Evolutionary conservation across 1,139 yeast species (phyloP).

Genomic region (Lodderomyces beijingensis): DNA sequence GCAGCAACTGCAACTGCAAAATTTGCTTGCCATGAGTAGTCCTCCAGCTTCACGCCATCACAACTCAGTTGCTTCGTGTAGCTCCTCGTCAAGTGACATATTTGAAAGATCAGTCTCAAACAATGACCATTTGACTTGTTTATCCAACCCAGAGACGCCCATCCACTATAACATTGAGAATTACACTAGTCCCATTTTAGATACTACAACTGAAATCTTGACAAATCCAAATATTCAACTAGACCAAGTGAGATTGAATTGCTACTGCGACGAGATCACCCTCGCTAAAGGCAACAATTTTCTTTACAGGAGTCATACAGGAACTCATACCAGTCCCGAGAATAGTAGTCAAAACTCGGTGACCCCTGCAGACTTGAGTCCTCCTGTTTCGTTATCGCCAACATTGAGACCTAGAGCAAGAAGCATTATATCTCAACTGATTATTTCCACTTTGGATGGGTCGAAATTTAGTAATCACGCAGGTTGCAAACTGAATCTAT

Average conservation of each 20-base stretch:
- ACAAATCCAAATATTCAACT: slow-evolving; percentile 24
- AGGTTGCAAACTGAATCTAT: slow-evolving; percentile 1
- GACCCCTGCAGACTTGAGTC: slow-evolving; percentile 2
- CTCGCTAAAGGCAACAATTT: background rate
- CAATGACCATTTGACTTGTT: slow-evolving; percentile 2
- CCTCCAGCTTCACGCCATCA: slow-evolving; percentile 4
- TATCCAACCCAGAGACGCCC: slow-evolving; percentile 16
- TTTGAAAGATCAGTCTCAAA: slow-evolving; percentile 13
- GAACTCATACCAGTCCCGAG: background rate
- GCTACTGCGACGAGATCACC: slow-evolving; percentile 16
- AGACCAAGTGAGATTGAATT: slow-evolving; percentile 25
- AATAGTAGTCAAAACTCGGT: background rate
- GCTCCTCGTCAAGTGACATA: slow-evolving; percentile 11
- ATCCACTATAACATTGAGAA: slow-evolving; percentile 27
- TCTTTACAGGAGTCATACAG: too few relatives aligned
- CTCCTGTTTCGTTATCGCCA: slow-evolving; percentile 1
- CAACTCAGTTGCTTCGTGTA: slow-evolving; percentile 8
- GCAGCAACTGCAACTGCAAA: background rate
- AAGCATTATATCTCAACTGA: slow-evolving; percentile 22
- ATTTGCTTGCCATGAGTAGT: background rate
- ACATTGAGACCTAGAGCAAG: slow-evolving; percentile 18
- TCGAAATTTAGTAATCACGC: slow-evolving; percentile 4
- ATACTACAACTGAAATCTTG: slow-evolving; percentile 28
- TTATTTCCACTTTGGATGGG: slow-evolving; percentile 18
- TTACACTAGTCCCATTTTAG: slow-evolving; percentile 28